Evolutionary conservation across 805 yeast genomes (phyloP).

Genomic region (Wickerhamiella hasegawae): DNA sequence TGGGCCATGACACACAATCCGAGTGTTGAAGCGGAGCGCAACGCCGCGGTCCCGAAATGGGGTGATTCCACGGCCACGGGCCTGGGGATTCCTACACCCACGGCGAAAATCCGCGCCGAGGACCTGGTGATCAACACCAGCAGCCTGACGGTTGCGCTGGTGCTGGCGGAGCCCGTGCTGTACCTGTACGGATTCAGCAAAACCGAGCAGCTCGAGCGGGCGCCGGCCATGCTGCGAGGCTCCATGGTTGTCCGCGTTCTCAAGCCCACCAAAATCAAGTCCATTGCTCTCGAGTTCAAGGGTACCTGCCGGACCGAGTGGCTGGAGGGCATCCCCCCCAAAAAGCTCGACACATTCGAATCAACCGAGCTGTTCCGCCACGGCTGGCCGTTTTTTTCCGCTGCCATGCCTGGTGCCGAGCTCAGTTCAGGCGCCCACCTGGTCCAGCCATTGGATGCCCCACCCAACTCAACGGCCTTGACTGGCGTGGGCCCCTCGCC

Average conservation of each 20-base stretch:
- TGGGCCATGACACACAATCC: too few species aligned
- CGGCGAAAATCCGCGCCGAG: too few species aligned
- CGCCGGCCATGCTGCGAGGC: conserved; percentile 74
- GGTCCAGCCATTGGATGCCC: conserved; percentile 15
- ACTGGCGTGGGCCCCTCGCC: neutral
- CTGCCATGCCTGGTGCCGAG: conserved; percentile 22
- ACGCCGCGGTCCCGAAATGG: too few species aligned
- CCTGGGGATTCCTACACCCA: too few species aligned
- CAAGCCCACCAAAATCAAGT: conserved; percentile 57
- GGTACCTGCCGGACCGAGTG: conserved; percentile 76
- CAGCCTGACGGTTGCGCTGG: conserved; percentile 13
- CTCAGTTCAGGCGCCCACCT: conserved; percentile 30
- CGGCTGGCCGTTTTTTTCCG: conserved; percentile 76
- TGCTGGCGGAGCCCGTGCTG: conserved; percentile 60
- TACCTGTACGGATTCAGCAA: conserved; percentile 71
- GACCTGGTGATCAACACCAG: conserved; percentile 6
- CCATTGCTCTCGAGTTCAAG: conserved; percentile 41
- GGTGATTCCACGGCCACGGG: too few species aligned
- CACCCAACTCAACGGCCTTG: neutral
- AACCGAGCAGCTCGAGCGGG: conserved; percentile 43
- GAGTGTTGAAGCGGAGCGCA: too few species aligned
- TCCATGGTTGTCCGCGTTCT: conserved; percentile 51
- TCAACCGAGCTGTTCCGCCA: conserved; percentile 52
- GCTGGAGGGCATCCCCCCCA: conserved; percentile 98
- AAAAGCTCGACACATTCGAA: conserved; percentile 50